Evolutionary conservation across 768 basidiomycete genomes (phyloP), one percentile per base, ranked within the genome.

Genomic region (Zangia roseola): DNA sequence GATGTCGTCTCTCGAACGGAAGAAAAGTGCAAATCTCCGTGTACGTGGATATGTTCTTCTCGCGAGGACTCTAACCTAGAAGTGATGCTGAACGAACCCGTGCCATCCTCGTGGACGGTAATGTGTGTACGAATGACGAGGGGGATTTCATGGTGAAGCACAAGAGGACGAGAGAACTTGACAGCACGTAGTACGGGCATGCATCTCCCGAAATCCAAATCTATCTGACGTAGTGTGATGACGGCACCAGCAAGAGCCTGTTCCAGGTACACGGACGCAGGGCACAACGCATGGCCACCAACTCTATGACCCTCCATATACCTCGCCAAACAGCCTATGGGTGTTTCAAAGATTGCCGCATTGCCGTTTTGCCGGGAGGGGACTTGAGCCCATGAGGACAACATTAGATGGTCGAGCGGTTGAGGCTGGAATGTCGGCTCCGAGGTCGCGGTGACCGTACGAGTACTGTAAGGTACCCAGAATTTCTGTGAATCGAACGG

Each of bases 261-360:
- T 53, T 86, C 83, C 12, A 82, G 59, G 53, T 85, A 85, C 2
- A 86, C 75, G 0, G 83, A 85, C 1, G 82, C 85, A 10, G 86
- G 84, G 54, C 84, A 86, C 5, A 86, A 70, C 0, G 80, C 71
- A 28, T 73, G 47, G 5, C 74, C 79, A 6, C 72, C 77, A 7
- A 87, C 83, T n/a, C 59, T 69, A 49, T 88, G 86, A 0, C 84
- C 83, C 19, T 62, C 52, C 7, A 88, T 81, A 48, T 71, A 74
- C 13, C 56, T 50, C 13, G 70, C 71, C 7, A 87, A 47, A 36
- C 64, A 57, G 5, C 50, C 45, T 17, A 83, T 72, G 0, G 83
- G 77, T 0, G 78, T 81, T 61, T 83, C 75, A 57, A 83, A 84
- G 34, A 75, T 69, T 2, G 80, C 76, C 3, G 68, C 55, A n/a